phyloP scores from a whole-genome alignment of 106 monocot species.

The Acanthochlamys bracteata region DNA sequence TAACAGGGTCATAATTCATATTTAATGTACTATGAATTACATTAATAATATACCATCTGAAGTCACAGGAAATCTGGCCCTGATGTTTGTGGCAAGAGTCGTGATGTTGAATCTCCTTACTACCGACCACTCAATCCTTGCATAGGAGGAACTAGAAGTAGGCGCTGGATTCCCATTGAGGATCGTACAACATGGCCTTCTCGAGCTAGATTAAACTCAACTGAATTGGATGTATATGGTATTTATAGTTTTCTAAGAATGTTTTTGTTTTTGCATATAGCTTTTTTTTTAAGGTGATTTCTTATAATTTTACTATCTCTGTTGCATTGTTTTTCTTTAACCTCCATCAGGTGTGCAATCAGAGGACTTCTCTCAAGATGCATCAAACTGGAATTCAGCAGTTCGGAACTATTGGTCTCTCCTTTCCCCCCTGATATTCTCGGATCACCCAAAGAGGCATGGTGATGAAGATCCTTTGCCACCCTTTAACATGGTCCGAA shows the following conservation, averaged over 20 bases:
- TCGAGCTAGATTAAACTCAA: conserved; percentile 35
- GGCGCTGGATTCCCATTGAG: conserved; percentile 84
- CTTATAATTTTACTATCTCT: background rate
- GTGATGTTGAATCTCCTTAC: conserved; percentile 74
- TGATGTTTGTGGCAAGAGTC: conserved; percentile 48
- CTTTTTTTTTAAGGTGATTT: background rate
- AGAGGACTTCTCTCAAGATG: conserved; percentile 62
- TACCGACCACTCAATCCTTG: conserved; percentile 66
- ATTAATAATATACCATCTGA: background rate
- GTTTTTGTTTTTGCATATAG: no score
- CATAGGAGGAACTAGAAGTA: conserved; percentile 66
- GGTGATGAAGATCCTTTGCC: conserved; percentile 93
- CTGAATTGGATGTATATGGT: conserved; percentile 79
- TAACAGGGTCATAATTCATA: no score
- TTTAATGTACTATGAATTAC: background rate
- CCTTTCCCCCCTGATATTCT: conserved; percentile 87
- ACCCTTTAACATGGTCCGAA: conserved; percentile 91
- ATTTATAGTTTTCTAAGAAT: background rate
- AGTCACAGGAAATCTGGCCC: conserved; percentile 63
- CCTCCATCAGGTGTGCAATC: conserved; percentile 39
- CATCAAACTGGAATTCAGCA: conserved; percentile 39
- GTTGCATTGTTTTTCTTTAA: background rate
- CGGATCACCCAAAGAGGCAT: conserved; percentile 96
- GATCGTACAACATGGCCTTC: conserved; percentile 55
- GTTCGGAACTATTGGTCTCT: conserved; percentile 88